Base-by-base conservation (phyloP, 495 filamentous ascomycete species). In the Cryomyces minteri region DNA sequence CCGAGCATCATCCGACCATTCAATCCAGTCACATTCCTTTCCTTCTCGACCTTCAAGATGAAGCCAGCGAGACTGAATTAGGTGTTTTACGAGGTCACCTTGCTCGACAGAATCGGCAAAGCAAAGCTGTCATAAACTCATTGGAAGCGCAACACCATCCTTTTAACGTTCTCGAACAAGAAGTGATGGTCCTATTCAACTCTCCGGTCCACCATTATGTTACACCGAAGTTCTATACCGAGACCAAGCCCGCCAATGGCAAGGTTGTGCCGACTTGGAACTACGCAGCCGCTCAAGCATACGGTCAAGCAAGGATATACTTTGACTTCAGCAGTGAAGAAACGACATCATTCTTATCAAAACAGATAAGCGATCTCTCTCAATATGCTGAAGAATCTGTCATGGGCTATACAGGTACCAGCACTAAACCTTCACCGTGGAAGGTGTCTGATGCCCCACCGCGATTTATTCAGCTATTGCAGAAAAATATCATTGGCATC, bases 221-320 rank as follows among this genome's bases (percentile, higher is more conserved):
- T 33, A 72, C 72, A 8, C 73, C 74, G 6, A 69, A 75, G 39
- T 76, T 74, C 58, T 79, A 76, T 56, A 62, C 57, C 8, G 66
- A 71, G 48, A 72, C 73, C 6, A 77, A 77, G 49, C 71, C 68
- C 1, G 53, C 43, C 4, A 72, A 66, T 0, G 71, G 64, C 5
- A 78, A 76, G 48, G 72, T 77, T 1, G 73, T 74, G 4, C 72
- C 72, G 1, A 79, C 74, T 5, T 78, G 74, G 74, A 71, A 76
- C 51, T 79, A 77, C 48, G 55, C 70, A 1, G 73, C 72, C 8
- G 73, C 66, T 0, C 71, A 76, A 43, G 68, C 62, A 5, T 76
- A 76, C 51, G 73, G 74, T 8, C 63, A 54, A 0, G 62, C 63
- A 4, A 66, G 47, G 0, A 56, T 79, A 14, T 72, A 62, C 48